Evolutionary conservation across 2,329 filamentous ascomycete genomes (phyloP), one percentile per base, ranked within the genome.

Genomic region (Meredithiella fracta): DNA sequence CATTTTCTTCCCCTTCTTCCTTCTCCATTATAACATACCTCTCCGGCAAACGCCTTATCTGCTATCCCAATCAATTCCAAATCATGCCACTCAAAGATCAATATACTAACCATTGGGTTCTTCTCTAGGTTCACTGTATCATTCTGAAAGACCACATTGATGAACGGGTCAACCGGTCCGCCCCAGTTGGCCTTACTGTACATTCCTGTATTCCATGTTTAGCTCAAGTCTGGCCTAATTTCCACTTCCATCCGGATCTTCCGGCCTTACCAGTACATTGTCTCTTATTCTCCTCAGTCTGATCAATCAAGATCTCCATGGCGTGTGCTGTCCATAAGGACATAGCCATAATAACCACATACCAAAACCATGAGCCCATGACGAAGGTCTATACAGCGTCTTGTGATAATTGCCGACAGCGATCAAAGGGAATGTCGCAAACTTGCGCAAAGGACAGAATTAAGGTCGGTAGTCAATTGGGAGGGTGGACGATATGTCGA

Each of bases 11-110:
- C 11, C 29, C 11, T 34, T 34, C 25, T 62, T 73, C 59, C 8
- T 11, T 22, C 55, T 78, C 77, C 72, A 80, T 63, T 63, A 56
- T n/a, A 7, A n/a, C 51, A 53, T 55, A 83, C 80, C 64, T 76
- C 73, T 51, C 70, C 66, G 34, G 75, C 71, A 54, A 76, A 74
- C 15, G 75, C 69, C 26, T 73, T 73, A 53, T 79, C 72, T 37
- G 76, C 75, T 58, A 85, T 76, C 47, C 91, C 90, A 61, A 98
- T 81, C 56, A 91, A 74, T 53, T 79, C 71, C 65, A 85, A 82
- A 65, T 98, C 92, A 62, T 78, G 82, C 87, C 90, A 98, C 70
- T 98, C 91, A 67, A 95, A 98, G 60, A 98, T 83, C 54, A 95
- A 75, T 62, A 96, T 70, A 67, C 88, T 94, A 61, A 89, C 83